Percentiles rank a stretch among this genome's conserved stretches.
Conservation (phyloP, 2,329 filamentous ascomycete genomes). For the Plenodomus biglobosus region DNA sequence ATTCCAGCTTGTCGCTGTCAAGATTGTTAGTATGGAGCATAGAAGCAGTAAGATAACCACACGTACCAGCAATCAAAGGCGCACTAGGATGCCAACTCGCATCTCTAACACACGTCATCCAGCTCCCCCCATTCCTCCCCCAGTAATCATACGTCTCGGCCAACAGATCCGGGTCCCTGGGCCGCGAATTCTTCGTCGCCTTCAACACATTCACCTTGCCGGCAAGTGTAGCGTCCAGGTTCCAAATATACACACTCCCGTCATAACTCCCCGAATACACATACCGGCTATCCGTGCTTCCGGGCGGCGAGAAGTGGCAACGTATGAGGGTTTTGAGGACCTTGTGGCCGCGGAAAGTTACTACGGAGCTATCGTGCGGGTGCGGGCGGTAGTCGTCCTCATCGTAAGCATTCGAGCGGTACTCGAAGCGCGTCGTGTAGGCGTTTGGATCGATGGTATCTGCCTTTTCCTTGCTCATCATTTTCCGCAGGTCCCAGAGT, state of each 20-base stretch:
- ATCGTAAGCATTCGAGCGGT: constrained; percentile 68
- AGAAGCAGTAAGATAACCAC: not conserved
- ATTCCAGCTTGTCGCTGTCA: constrained; percentile 78
- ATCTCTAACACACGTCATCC: constrained; percentile 81
- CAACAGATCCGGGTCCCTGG: constrained; percentile 55
- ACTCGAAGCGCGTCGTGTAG: constrained; percentile 70
- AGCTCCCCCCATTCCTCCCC: constrained; percentile 59
- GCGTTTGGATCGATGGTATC: constrained; percentile 58
- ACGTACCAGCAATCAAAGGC: constrained; percentile 70
- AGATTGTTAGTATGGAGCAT: no score
- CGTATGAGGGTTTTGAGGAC: constrained; percentile 89
- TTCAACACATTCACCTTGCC: constrained; percentile 74
- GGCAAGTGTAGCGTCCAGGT: constrained; percentile 84
- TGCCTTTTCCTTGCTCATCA: constrained; percentile 72
- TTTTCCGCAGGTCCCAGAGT: constrained; percentile 91
- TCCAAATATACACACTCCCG: constrained; percentile 88
- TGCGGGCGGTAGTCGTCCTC: constrained; percentile 69
- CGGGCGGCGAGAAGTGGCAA: constrained; percentile 90
- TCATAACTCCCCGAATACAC: constrained; percentile 92
- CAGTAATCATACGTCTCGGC: constrained; percentile 60
- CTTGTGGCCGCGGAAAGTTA: constrained; percentile 88
- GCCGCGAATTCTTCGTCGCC: constrained; percentile 66
- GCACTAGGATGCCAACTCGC: constrained; percentile 88
- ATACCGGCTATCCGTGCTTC: constrained; percentile 83
- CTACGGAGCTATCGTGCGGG: constrained; percentile 83